Conservation (phyloP, 2,329 filamentous ascomycete species). For the Apiospora pterosperma region DNA sequence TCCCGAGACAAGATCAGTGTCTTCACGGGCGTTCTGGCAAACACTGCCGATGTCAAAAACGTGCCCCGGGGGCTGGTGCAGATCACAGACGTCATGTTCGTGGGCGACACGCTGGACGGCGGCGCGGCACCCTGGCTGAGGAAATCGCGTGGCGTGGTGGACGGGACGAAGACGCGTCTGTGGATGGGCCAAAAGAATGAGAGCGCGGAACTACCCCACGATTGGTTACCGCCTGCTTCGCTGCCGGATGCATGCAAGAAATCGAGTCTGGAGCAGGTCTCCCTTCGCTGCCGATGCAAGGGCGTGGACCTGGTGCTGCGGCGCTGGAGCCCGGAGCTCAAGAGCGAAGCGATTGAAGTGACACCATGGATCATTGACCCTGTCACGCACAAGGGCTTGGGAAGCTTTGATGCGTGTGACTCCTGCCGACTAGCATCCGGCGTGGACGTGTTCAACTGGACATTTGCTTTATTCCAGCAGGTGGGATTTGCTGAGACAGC, state of each 20-base stretch:
- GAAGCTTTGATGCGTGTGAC: constrained; percentile 41
- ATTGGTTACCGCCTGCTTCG: constrained; percentile 24
- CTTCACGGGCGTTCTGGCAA: constrained; percentile 35
- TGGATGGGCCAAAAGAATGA: constrained; percentile 20
- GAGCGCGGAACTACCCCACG: constrained; percentile 24
- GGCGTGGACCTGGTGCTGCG: constrained; percentile 41
- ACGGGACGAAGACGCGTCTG: constrained; percentile 19
- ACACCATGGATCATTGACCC: constrained; percentile 41
- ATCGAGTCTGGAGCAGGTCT: constrained; percentile 21
- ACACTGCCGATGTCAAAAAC: constrained; percentile 14
- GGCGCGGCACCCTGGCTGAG: constrained; percentile 46
- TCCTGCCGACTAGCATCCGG: constrained; percentile 43
- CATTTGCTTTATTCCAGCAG: constrained; percentile 36
- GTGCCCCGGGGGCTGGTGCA: constrained; percentile 25
- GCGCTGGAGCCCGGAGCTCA: constrained; percentile 25
- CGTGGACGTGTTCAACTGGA: constrained; percentile 42
- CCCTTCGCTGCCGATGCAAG: constrained; percentile 42
- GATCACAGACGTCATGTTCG: constrained; percentile 37
- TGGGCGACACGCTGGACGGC: constrained; percentile 50
- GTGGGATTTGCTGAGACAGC: constrained; percentile 27
- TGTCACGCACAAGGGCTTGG: constrained; percentile 34
- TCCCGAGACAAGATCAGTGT: constrained; percentile 23
- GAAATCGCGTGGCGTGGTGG: constrained; percentile 22
- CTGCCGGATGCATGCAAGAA: constrained; percentile 14
- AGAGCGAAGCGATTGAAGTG: constrained; percentile 25